These are phyloP conservation scores for Cyanodermella asteris DNA, from an alignment of 2,329 filamentous ascomycete genomes.

Conservation along the genomic window DNA sequence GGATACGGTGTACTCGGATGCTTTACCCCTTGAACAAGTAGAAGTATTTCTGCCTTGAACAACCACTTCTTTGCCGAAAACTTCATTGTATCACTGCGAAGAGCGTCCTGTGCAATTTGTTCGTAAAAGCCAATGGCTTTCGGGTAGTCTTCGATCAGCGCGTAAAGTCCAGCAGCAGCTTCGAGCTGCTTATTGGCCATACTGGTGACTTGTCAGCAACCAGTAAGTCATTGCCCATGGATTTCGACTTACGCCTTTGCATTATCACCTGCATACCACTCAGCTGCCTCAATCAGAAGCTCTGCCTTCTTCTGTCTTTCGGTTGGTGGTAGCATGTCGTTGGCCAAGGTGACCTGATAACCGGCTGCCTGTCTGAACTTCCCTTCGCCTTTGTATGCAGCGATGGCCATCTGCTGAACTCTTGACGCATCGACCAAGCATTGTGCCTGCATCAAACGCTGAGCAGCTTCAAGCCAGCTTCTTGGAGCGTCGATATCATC, in stretches of 20 bases:
- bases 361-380: constrained; percentile 81
- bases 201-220: constrained; percentile 20
- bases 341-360: constrained; percentile 72
- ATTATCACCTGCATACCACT: constrained; percentile 77
- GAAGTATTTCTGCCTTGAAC: constrained; percentile 81
- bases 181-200: constrained; percentile 85
- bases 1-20: background rate
- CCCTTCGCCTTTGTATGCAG: constrained; percentile 68
- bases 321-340: constrained; percentile 23
- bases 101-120: constrained; percentile 52
- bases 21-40: constrained; percentile 40
- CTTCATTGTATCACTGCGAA: constrained; percentile 80
- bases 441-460: constrained; percentile 72
- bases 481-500: constrained; percentile 36
- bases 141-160: constrained; percentile 63
- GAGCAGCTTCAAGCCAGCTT: constrained; percentile 73
- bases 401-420: constrained; percentile 69
- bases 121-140: constrained; percentile 68
- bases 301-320: background rate
- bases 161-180: constrained; percentile 75
- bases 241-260: constrained; percentile 45
- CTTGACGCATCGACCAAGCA: constrained; percentile 82
- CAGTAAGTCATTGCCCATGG: background rate
- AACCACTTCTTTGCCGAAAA: constrained; percentile 93
- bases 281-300: constrained; percentile 32